Conservation (phyloP, 2,329 filamentous ascomycete species). For the Penicillium glabrum region DNA sequence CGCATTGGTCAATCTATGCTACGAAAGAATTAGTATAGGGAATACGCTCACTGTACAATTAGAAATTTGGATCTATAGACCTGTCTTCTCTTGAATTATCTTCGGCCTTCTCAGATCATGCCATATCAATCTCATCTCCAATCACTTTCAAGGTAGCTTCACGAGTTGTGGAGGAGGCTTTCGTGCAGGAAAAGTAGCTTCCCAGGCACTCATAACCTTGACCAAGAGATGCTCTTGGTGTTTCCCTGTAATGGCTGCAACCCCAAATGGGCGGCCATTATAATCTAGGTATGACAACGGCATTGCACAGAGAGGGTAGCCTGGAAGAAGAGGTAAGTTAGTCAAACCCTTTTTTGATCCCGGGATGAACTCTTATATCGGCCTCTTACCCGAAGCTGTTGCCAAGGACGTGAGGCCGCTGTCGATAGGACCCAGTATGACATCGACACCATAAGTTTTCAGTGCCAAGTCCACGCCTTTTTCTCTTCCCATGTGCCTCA, state of each 20-base stretch:
- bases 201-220: conserved; percentile 16
- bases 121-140: background rate
- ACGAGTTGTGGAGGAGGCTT: conserved; percentile 1
- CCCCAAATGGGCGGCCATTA: conserved; percentile 13
- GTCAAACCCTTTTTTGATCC: background rate
- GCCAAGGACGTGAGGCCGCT: conserved; percentile 8
- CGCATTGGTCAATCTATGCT: conserved; percentile 1
- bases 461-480: conserved; percentile 8
- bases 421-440: conserved; percentile 11
- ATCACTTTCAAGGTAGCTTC: background rate
- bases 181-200: conserved; percentile 11
- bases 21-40: background rate
- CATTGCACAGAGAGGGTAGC: conserved; percentile 11
- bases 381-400: conserved; percentile 8
- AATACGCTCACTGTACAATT: background rate
- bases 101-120: background rate
- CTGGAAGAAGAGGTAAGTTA: background rate
- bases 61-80: too few relatives aligned
- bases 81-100: too few relatives aligned
- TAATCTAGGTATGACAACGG: conserved; percentile 14
- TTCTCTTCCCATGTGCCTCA: conserved; percentile 7
- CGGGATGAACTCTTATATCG: background rate
- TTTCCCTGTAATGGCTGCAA: conserved; percentile 9
- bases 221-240: conserved; percentile 11
- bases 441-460: conserved; percentile 5